Evolutionary conservation across 257 asterid species (phyloP), one percentile per base, ranked within the genome.

Genomic region (Penstemon newberryi): DNA sequence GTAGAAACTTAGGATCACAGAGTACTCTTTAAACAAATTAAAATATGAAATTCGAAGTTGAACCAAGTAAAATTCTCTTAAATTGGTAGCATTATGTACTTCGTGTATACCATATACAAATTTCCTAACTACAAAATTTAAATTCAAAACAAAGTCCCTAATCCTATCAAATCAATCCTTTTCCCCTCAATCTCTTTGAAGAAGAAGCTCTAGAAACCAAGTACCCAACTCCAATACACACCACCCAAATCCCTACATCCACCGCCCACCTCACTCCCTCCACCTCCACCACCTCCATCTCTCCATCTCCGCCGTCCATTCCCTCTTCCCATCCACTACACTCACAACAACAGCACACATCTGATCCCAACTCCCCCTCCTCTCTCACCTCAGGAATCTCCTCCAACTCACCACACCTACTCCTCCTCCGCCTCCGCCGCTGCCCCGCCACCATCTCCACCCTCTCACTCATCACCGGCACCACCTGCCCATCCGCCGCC

Each of bases 341-440:
- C 6, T 75, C 87, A 4, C 82, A 54, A 73, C 91, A 89, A 54
- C 86, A 45, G 73, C 78, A 69, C 37, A 46, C 73, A 15, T 69
- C 89, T 33, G 55, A 79, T 53, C 73, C 87, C 4, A 5, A 6
- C 63, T 75, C 84, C 42, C 78, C 87, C 54, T 55, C 70, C 63
- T 82, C 95, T 69, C 81, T 75, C 79, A 77, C 87, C 79, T 86
- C 96, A 13, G 96, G 96, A 50, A 88, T 88, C 82, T 89, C 95
- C 81, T 85, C 96, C 85, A 89, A 60, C 56, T 54, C 73, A 12
- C 76, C 70, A 33, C 87, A 63, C 67, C 78, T 64, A 33, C 57
- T 18, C 39, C 57, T 18, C 39, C 73, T 64, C 79, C 74, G 0
- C 77, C 73, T 44, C 56, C 78, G 43, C 74, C 15, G 6, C 7